phyloP scores from a whole-genome alignment of 1,139 yeast species.

The Yamadazyma siamensis region DNA sequence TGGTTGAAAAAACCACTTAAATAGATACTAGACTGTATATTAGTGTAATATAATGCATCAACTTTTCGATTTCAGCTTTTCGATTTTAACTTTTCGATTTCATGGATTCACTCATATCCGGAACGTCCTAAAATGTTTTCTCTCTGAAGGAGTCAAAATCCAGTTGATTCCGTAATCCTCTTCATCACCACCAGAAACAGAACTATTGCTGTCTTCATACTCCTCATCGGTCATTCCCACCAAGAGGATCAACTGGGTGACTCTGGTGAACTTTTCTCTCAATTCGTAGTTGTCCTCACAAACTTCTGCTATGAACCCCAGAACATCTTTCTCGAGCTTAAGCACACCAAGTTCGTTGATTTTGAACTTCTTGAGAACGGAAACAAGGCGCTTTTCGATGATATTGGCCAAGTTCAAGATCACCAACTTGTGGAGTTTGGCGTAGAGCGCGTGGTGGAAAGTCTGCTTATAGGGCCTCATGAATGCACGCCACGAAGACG shows the following conservation, averaged over 20 bases:
- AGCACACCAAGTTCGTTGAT: conserved; percentile 84
- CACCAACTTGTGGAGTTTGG: conserved; percentile 47
- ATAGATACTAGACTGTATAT: background rate
- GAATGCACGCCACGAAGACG: conserved; percentile 60
- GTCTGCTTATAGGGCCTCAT: conserved; percentile 62
- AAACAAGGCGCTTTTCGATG: conserved; percentile 67
- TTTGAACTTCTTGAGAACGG: conserved; percentile 50
- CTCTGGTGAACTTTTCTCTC: conserved; percentile 73
- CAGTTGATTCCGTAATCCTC: conserved; percentile 61
- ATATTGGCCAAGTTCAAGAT: conserved; percentile 51
- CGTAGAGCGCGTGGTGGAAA: conserved; percentile 44
- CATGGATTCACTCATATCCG: no score
- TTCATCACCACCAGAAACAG: conserved; percentile 23
- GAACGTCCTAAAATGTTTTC: conserved; percentile 54
- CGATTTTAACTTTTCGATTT: no score
- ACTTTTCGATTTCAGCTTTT: background rate
- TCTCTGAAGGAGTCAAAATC: conserved; percentile 77
- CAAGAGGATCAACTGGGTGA: conserved; percentile 79
- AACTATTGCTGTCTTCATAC: conserved; percentile 32
- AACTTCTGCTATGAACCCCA: conserved; percentile 63
- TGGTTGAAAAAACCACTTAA: no score
- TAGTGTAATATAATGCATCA: background rate
- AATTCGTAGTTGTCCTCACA: conserved; percentile 65
- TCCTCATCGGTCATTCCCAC: conserved; percentile 86
- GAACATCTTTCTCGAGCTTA: conserved; percentile 78